Base-by-base conservation (phyloP, 2,329 filamentous ascomycete genomes). In the Claviceps quebecensis region DNA sequence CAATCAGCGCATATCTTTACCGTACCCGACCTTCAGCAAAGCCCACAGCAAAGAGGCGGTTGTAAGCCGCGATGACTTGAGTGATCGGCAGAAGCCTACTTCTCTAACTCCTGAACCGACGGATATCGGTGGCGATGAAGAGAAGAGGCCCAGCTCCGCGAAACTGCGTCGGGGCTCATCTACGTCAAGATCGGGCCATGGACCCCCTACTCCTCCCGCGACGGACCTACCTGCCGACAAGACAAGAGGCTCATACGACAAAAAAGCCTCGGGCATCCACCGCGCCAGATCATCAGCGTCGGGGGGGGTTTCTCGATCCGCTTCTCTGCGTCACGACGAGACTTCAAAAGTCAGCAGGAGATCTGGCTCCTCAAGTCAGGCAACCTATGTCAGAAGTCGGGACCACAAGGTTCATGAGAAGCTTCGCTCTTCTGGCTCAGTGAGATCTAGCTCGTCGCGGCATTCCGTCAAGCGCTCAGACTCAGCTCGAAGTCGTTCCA, bases 1-100 rank as follows among this genome's bases (percentile, higher is more conserved):
- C 45, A 69, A 65, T 54, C 71, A 75, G 50, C 73, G 74, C 29
- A 64, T 72, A 37, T 77, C 75, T 55, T 63, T 86, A 43, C 84
- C 87, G 6, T 95, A 95, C 63, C 87, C 89, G 1, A 76, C 77
- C 11, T 88, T 94, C 67, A 93, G 86, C 69, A 96, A 94, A 69
- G 86, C 86, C 13, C 87, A 95, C 66, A 94, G 88, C 73, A 93
- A 89, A 67, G 91, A 96, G 69, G 80, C 81, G 45, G 79, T 95
- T 50, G 75, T 80, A 56, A 83, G 80, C 62, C 72, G 72, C 49
- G 77, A 82, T 45, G 73, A 78, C 50, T 57, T 77, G 47, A 63
- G 67, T 19, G 53, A 57, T 7, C 58, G 53, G 17, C 52, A 46
- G 19, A 52, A 51, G 23, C 65, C 61, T 55, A 66, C 80, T 51